phyloP scores from a whole-genome alignment of 164 flowering plant genomes.

The Malania oleifera region DNA sequence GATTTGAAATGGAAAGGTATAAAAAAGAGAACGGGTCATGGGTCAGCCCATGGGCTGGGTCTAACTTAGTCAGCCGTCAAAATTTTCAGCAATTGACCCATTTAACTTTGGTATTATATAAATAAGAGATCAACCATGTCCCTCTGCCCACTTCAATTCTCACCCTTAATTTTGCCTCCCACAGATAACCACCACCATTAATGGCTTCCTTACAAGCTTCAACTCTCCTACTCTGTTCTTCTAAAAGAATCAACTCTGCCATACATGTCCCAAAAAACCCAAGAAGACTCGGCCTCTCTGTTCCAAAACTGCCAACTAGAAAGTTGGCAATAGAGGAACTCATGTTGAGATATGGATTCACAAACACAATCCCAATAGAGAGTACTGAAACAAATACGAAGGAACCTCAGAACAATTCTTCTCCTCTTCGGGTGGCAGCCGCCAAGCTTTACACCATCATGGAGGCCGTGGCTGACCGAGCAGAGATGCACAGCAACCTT shows the following conservation, averaged over 20 bases:
- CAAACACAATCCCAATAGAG: background rate
- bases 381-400: too few relatives aligned
- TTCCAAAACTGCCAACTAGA: conserved; percentile 5
- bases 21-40: too few relatives aligned
- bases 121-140: background rate
- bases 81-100: background rate
- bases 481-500: conserved; percentile 53
- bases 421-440: conserved; percentile 9
- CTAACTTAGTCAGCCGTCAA: conserved; percentile 12
- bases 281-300: conserved; percentile 8
- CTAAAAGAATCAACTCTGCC: conserved; percentile 13
- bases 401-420: too few relatives aligned
- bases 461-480: conserved; percentile 50
- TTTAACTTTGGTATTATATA: background rate
- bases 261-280: conserved; percentile 19
- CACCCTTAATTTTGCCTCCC: background rate
- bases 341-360: conserved; percentile 2
- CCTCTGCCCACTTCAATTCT: background rate
- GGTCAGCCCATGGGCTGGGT: too few relatives aligned
- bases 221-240: conserved; percentile 2
- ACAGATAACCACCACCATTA: background rate
- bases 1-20: too few relatives aligned
- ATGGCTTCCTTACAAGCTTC: conserved; percentile 16
- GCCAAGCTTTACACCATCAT: conserved; percentile 35
- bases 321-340: conserved; percentile 10